Conservation (phyloP, 2,329 filamentous ascomycete species). For the Fusarium sacchari region DNA sequence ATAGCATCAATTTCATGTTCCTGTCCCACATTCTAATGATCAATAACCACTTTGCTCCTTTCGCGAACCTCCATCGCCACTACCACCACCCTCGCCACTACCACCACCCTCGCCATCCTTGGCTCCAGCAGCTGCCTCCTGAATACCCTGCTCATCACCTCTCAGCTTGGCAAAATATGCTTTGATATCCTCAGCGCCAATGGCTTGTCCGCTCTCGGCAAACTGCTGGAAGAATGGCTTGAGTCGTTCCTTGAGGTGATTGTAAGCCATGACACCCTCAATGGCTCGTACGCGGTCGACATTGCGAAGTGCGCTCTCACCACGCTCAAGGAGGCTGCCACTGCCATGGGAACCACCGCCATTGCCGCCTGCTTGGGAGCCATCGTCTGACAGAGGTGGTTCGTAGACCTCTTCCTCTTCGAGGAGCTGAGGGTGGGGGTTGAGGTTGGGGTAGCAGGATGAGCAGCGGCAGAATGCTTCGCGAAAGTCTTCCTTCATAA, state of each 20-base stretch:
- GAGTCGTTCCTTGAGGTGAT: constrained; percentile 94
- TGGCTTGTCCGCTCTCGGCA: constrained; percentile 86
- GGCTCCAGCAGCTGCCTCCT: constrained; percentile 62
- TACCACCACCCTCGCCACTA: constrained; percentile 41
- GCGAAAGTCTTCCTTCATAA: constrained; percentile 83
- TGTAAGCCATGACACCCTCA: constrained; percentile 98
- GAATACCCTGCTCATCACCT: constrained; percentile 82
- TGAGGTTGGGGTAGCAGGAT: constrained; percentile 79
- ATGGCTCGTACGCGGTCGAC: constrained; percentile 94
- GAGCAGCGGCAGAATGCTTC: constrained; percentile 83
- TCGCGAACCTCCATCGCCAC: constrained; percentile 49
- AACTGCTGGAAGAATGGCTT: constrained; percentile 94
- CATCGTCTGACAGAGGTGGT: constrained; percentile 80
- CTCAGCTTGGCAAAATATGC: constrained; percentile 93
- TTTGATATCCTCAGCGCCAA: constrained; percentile 96
- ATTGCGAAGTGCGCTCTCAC: constrained; percentile 90
- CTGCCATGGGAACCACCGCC: constrained; percentile 71
- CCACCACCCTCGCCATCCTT: constrained; percentile 44
- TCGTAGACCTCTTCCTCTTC: constrained; percentile 97
- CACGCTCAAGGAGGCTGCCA: constrained; percentile 86
- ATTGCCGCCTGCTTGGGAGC: constrained; percentile 57
- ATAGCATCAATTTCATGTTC: neutral
- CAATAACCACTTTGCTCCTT: constrained; percentile 66
- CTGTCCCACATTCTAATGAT: neutral
- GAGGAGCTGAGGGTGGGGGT: constrained; percentile 80